These are phyloP conservation scores for Malus orientalis DNA, from an alignment of 306 rosid species.

Conservation along the genomic window DNA sequence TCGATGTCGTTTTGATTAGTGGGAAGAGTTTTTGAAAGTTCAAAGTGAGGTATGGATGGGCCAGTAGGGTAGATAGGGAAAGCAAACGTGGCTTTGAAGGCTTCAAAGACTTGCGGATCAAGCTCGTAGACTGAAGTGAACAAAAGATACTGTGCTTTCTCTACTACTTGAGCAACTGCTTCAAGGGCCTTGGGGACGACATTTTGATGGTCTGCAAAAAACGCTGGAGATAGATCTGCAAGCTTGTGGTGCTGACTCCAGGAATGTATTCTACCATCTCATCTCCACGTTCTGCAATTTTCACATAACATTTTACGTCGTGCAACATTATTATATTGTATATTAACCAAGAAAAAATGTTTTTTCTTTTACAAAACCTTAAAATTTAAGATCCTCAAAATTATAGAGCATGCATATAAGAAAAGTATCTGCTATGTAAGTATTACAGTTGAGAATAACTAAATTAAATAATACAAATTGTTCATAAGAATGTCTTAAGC, in stretches of 20 bases:
- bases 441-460: too few relatives aligned
- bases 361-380: too few relatives aligned
- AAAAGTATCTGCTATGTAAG: too few relatives aligned
- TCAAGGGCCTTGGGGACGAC: neutral
- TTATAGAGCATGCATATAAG: too few relatives aligned
- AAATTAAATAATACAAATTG: too few relatives aligned
- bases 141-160: slow-evolving; percentile 28
- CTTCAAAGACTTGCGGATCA: slow-evolving; percentile 31
- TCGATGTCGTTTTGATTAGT: neutral
- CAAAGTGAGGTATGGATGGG: slow-evolving; percentile 24
- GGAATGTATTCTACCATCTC: slow-evolving; percentile 38
- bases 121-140: slow-evolving; percentile 33
- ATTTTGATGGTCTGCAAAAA: neutral
- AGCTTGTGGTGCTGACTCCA: slow-evolving; percentile 28
- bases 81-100: slow-evolving; percentile 5
- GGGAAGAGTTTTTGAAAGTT: neutral
- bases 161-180: slow-evolving; percentile 1
- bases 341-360: too few relatives aligned
- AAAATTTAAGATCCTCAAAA: too few relatives aligned
- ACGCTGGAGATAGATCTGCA: slow-evolving; percentile 24
- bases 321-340: too few relatives aligned
- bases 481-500: too few relatives aligned
- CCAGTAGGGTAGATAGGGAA: slow-evolving; percentile 34
- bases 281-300: slow-evolving; percentile 18
- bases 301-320: too few relatives aligned